Evolutionary conservation across 352 stramenopile genomes (phyloP).

Genomic region (Globisporangium nagaii): DNA sequence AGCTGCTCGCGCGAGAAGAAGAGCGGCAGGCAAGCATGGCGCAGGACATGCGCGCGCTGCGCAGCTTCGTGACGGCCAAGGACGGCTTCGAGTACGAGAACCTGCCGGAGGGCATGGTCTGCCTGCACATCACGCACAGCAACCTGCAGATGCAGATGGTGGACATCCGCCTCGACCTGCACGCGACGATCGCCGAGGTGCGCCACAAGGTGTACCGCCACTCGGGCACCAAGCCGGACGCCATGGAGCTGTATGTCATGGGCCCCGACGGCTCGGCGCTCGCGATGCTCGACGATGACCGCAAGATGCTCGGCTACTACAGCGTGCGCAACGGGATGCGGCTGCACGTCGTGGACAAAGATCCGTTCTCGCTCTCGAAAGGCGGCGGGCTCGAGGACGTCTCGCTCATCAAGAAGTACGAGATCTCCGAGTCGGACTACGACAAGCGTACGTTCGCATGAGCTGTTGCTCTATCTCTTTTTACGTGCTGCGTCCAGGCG

Average conservation of each 20-base stretch:
- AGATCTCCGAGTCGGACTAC: constrained; percentile 98
- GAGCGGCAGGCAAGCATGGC: constrained; percentile 32
- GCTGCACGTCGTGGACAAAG: constrained; percentile 94
- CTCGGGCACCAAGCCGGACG: constrained; percentile 91
- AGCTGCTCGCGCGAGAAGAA: no score
- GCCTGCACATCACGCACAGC: constrained; percentile 96
- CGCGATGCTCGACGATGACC: constrained; percentile 63
- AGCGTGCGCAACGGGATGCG: constrained; percentile 88
- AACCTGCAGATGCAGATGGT: constrained; percentile 97
- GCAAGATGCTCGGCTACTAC: constrained; percentile 90
- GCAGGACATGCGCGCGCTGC: constrained; percentile 63
- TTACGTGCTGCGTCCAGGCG: no score
- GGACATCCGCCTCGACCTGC: constrained; percentile 95
- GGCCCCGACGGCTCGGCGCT: constrained; percentile 41
- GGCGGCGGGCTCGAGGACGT: constrained; percentile 96
- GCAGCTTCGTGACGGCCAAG: constrained; percentile 79
- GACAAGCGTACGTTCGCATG: constrained; percentile 92
- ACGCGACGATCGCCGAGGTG: constrained; percentile 86
- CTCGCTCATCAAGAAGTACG: constrained; percentile 96
- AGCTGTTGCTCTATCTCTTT: neutral
- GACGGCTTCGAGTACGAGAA: constrained; percentile 84
- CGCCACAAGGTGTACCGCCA: constrained; percentile 94
- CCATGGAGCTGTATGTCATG: constrained; percentile 75
- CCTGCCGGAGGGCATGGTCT: constrained; percentile 85
- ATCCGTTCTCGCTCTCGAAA: constrained; percentile 95